phyloP scores from a whole-genome alignment of 805 yeast species.

The Kluyveromyces lactis region DNA sequence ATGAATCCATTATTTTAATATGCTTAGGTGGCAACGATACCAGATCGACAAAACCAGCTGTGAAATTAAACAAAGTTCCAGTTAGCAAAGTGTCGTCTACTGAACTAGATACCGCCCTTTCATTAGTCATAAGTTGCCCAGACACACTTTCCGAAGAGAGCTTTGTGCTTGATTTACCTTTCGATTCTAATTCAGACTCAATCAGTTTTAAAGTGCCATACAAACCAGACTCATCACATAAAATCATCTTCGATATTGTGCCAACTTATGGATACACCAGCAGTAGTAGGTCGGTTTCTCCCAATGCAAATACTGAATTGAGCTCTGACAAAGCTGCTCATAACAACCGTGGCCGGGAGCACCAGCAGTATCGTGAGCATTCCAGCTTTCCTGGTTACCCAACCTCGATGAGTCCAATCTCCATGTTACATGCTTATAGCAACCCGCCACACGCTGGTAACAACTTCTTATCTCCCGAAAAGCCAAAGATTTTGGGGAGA shows the following conservation, averaged over 20 bases:
- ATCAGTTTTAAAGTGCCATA: conserved; percentile 57
- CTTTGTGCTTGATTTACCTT: conserved; percentile 65
- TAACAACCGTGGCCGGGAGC: not conserved
- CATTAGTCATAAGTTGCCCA: conserved; percentile 47
- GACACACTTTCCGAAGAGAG: conserved; percentile 43
- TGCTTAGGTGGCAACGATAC: conserved; percentile 84
- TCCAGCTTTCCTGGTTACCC: not conserved
- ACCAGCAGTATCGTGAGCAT: not conserved
- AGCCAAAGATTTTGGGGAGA: conserved; percentile 55
- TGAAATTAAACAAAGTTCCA: conserved; percentile 68
- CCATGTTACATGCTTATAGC: conserved; percentile 5
- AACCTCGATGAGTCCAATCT: conserved; percentile 2
- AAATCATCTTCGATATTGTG: conserved; percentile 73
- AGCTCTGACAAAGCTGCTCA: not conserved
- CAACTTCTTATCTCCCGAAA: conserved; percentile 16
- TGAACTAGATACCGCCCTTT: conserved; percentile 80
- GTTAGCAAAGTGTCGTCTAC: conserved; percentile 68
- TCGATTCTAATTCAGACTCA: conserved; percentile 69
- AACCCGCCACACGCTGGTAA: conserved; percentile 4
- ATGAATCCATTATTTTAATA: conserved; percentile 65
- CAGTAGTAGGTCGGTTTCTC: not conserved
- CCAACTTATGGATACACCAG: conserved; percentile 63
- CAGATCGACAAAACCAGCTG: conserved; percentile 48
- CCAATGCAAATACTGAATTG: not conserved
- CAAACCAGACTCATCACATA: conserved; percentile 42